Base-by-base conservation (phyloP, 2,329 filamentous ascomycete species). In the Monosporascus ibericus region DNA sequence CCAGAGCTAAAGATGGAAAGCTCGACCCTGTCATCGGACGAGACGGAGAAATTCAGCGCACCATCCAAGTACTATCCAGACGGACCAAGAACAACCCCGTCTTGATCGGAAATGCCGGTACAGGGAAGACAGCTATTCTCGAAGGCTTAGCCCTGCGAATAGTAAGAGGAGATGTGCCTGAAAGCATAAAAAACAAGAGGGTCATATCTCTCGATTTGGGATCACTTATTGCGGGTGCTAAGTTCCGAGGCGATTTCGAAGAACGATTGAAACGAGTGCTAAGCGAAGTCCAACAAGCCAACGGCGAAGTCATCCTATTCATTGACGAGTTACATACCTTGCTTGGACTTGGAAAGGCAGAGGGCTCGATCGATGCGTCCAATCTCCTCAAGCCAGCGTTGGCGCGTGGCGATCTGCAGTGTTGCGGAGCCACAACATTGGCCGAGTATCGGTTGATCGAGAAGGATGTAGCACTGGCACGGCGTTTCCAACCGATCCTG, bases 21-120 rank as follows among this genome's bases (percentile, higher is more conserved):
- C 79, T 99, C 3, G 94, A 99, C 65, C 94, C 94, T 0, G 92
- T 97, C 15, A 97, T 99, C 65, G 94, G 94, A 20, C 81, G 94
- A 68, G 92, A 96, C 63, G 77, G 82, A 5, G 94, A 96, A 68
- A 96, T 97, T 49, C 90, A 96, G 65, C 80, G 94, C 48, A 96
- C 92, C 0, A 96, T 97, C 54, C 94, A 97, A 65, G 88, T 99
- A 11, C 73, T 99, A 1, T 96, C 92, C 17, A 79, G 94, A 57
- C 80, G 94, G 55, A 97, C 94, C 7, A 97, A 97, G 71, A 97
- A 96, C 64, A 95, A 95, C 60, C 92, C 92, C 0, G 92, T 96
- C 1, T 75, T 96, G n/a, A 96, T 96, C 53, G 92, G 92, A 56
- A 86, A 85, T 47, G 90, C 91, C 8, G 92, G 92, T 60, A 95